Base-by-base conservation (phyloP, 2,329 filamentous ascomycete species). In the Paraconiothyrium brasiliense region DNA sequence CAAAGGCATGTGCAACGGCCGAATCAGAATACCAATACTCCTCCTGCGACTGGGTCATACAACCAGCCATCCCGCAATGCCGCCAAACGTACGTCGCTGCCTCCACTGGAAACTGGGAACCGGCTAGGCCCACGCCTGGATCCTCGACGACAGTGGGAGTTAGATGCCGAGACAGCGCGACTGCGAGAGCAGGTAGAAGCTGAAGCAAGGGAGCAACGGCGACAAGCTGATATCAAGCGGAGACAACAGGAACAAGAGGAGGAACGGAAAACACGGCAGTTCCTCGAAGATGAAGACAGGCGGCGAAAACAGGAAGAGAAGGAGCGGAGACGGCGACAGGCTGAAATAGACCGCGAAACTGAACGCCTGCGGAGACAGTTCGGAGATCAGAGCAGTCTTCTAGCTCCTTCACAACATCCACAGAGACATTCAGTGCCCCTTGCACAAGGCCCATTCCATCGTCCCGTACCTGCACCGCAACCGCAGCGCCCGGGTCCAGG, bases 301-400 rank as follows among this genome's bases (percentile, higher is more conserved):
- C 85, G 84, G 70, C 89, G 91, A 84, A 83, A 91, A 4, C 86
- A 90, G 52, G 82, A 84, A 47, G 90, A 93, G 72, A 85, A 84
- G 59, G 89, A 91, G 68, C 84, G 82, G 0, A 84, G 81, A 58
- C 77, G 79, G 32, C 82, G 80, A 61, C 82, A 88, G 64, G 82
- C 81, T 1, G 85, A 86, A 57, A 71, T 85, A 14, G 82, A 97
- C 39, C 87, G 88, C 47, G 94, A 97, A 78, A 97, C 93, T 0
- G 89, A 89, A 67, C 85, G 93, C 0, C 80, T 97, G 8, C 83
- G 87, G 24, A 86, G 83, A 67, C 78, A 90, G 68, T 94, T 92
- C 69, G 91, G 91, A 51, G 82, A 75, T 58, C 76, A 78, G 52
- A 71, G 68, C 30, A 71, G 69, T 32, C 62, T 78, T 4, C 64